phyloP scores from a whole-genome alignment of 306 rosid genomes.

The Cicer cuneatum region DNA sequence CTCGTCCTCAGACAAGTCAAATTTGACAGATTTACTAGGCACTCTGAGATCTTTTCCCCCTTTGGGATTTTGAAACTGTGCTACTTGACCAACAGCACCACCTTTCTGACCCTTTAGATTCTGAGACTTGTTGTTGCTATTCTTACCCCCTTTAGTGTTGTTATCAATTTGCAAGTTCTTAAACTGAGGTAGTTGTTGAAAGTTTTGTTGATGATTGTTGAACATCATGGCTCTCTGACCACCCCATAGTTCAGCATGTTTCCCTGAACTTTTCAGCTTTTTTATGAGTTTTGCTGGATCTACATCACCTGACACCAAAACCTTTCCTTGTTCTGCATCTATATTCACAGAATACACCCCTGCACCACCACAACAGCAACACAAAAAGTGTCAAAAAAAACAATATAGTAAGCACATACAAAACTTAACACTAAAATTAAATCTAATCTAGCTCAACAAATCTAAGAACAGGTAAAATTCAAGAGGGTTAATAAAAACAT shows the following conservation, averaged over 20 bases:
- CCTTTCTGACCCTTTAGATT: conserved; percentile 63
- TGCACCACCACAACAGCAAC: conserved; percentile 28
- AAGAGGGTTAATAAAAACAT: not conserved
- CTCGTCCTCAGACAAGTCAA: conserved; percentile 64
- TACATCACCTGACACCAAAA: conserved; percentile 67
- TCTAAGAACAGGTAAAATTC: not conserved
- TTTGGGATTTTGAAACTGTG: conserved; percentile 55
- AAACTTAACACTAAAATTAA: not conserved
- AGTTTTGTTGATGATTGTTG: conserved; percentile 48
- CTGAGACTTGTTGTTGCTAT: conserved; percentile 59
- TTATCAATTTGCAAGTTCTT: conserved; percentile 60
- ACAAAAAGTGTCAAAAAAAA: not conserved
- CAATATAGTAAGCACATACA: not conserved
- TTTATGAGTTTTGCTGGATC: conserved; percentile 75
- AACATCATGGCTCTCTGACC: conserved; percentile 54
- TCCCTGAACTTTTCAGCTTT: conserved; percentile 78
- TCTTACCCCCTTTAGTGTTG: conserved; percentile 55
- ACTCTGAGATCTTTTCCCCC: conserved; percentile 52
- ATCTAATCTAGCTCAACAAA: conserved; percentile 8
- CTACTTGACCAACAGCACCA: conserved; percentile 49
- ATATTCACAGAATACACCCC: conserved; percentile 72
- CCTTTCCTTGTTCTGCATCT: conserved; percentile 92
- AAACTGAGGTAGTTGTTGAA: conserved; percentile 59
- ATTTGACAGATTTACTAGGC: conserved; percentile 63
- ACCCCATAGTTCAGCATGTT: conserved; percentile 84